Base-by-base conservation (phyloP, 768 basidiomycete genomes). In the Lyophyllum semitale region DNA sequence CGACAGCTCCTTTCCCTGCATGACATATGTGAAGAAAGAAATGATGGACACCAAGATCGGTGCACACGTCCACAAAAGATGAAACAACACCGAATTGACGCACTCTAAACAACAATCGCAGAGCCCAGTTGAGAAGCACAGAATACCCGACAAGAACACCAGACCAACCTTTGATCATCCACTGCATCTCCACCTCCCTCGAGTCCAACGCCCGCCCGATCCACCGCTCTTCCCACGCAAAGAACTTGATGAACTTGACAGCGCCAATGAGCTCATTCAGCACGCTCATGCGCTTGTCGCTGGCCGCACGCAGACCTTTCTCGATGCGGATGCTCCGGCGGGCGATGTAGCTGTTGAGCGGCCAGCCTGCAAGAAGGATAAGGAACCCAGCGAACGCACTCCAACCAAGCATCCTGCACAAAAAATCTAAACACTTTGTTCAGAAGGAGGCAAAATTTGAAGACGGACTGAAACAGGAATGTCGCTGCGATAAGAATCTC, bases 221-320 rank as follows among this genome's bases (percentile, higher is more conserved):
- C 91, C 92, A 93, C 12, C 82, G 79, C 38, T 85, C 79, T 59
- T 90, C 88, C 81, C 89, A 91, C 1, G 89, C 89, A 57, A 91
- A 91, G 76, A 91, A 90, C 68, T 91, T 90, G 76, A 89, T 85
- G 63, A 89, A 88, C 68, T 88, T 88, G 53, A 87, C 85, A 4
- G 85, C 84, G 22, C 82, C 81, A 57, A 93, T 87, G 20, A 93
- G 71, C 67, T 95, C 91, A 57, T 85, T 91, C 59, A 93, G 67
- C 5, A 91, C 84, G 1, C 78, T 83, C 83, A 93, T 91, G 12
- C 91, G 77, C 71, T 84, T 86, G 64, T 95, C 92, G 15, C 86
- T 71, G 0, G 89, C 85, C 23, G 77, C 76, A 22, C 82, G 66
- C 1, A 83, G 67, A 11, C 83, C 84, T 60, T 85, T 86, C 51